Conservation (phyloP, 495 filamentous ascomycete genomes). For the Sabuloglossum arenarium region DNA sequence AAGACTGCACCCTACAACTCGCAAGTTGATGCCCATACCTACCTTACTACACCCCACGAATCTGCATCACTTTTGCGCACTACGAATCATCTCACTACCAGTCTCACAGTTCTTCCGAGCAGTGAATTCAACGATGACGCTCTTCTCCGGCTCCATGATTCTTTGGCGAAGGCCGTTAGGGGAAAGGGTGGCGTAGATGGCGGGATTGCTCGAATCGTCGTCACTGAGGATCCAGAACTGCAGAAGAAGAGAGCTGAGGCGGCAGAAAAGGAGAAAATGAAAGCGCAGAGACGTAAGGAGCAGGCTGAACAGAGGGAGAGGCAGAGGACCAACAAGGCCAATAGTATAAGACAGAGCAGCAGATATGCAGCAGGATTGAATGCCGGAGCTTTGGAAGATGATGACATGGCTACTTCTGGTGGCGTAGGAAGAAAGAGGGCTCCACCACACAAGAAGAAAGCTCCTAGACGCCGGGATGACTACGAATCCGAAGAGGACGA, state of each 20-base stretch:
- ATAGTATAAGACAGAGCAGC: slow-evolving; percentile 21
- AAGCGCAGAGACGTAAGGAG: slow-evolving; percentile 9
- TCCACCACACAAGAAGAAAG: neutral
- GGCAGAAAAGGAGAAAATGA: slow-evolving; percentile 15
- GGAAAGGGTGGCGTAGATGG: slow-evolving; percentile 28
- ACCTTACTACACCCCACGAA: slow-evolving; percentile 55
- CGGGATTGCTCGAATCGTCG: slow-evolving; percentile 37
- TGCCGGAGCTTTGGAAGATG: slow-evolving; percentile 54
- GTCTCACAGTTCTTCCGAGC: slow-evolving; percentile 50
- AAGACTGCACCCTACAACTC: slow-evolving; percentile 34
- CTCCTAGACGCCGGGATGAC: slow-evolving; percentile 16
- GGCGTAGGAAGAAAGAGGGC: slow-evolving; percentile 2
- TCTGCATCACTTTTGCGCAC: slow-evolving; percentile 47
- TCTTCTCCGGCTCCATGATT: slow-evolving; percentile 48
- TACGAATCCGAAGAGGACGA: slow-evolving; percentile 32
- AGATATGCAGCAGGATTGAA: slow-evolving; percentile 38
- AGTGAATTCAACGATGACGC: slow-evolving; percentile 56
- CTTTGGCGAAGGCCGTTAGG: slow-evolving; percentile 33
- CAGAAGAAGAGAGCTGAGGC: slow-evolving; percentile 51
- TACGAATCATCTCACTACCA: slow-evolving; percentile 61
- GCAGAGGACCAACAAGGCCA: slow-evolving; percentile 33
- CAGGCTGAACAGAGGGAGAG: slow-evolving; percentile 33
- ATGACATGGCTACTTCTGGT: slow-evolving; percentile 18
- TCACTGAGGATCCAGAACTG: slow-evolving; percentile 61
- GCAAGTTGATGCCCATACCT: slow-evolving; percentile 59